Base-by-base conservation (phyloP, 176 grass and related monocot species). In the Leersia perrieri region DNA sequence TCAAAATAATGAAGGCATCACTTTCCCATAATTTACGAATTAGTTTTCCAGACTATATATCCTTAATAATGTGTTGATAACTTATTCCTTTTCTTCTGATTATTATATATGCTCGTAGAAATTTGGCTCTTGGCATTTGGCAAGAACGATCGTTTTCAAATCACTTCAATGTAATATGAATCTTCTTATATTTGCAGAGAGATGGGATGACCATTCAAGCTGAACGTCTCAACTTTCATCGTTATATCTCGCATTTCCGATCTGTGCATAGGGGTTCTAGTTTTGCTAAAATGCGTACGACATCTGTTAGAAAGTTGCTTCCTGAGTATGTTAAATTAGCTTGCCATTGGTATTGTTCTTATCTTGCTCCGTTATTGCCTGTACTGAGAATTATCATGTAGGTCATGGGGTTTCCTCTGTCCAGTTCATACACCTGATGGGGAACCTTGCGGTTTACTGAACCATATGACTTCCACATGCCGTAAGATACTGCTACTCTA, bases 381-480 rank as follows among this genome's bases (percentile, higher is more conserved):
- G 49, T 75, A 25, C 60, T 89, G 77, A 73, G 63, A 72, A 68
- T 65, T 53, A 65, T 25, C 53, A 40, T 85, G 71, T 85, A 97
- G 94, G 83, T 94, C 94, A 5, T 97, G 94, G 94, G 94, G 94
- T 69, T 97, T 97, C 61, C 85, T 97, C 18, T 97, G 94, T 74
- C 94, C 94, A 60, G 94, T 97, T 83, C 90, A 97, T 84, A 97
- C 94, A 15, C 94, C 94, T 77, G 94, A 97, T 80, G 94, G 94
- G 72, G 86, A 83, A 33, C 94, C 94, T 78, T 97, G 94, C 84
- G 94, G 94, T 74, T 85, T 97, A 79, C 83, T 97, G 72, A 97
- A 97, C 73, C 94, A 97, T 88, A 90, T 97, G 94, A 92, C 92
- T 82, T 88, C 85, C 41, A 41, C 72, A 47, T 97, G 94, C 77